Base-by-base conservation (phyloP, 1,284 basidiomycete species). In the Tilletia horrida region DNA sequence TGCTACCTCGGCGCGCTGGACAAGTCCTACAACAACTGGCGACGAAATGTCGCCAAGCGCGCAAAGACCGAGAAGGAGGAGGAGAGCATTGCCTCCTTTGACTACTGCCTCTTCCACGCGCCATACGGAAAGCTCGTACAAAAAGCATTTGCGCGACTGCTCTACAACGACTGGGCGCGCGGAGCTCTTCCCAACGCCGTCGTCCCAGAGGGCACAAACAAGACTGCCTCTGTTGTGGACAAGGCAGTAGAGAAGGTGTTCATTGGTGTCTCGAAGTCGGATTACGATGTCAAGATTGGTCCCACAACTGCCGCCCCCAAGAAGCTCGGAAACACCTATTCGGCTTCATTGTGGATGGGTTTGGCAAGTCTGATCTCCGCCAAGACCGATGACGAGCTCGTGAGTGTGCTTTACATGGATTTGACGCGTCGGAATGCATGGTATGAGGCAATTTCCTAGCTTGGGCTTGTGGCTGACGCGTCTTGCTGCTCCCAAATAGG, bases 51-150 rank as follows among this genome's bases (percentile, higher is more conserved):
- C 66, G 88, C 88, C 55, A 89, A 87, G 82, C 64, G 72, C 31
- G 69, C 69, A 44, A 66, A 71, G n/a, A 70, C 70, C 43, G 67
- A 64, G 50, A 73, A 74, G 45, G 72, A 77, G 35, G 66, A 74
- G 57, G 68, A 91, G 84, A 90, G 89, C 50, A 86, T 93, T 50
- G 88, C 88, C 69, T 87, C 89, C 79, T 87, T 93, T 81, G 92
- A 96, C 85, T 95, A 91, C 82, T 87, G 90, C 71, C 88, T 94
- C 80, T 92, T 95, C 87, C 86, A 87, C 73, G 74, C 64, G 67
- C 95, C 95, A 0, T 98, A 97, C 84, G 93, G 93, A 84, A 98
- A 98, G 86, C 91, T 97, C 82, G 93, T 96, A 62, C 91, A 96
- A 84, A 98, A 97, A 85, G 93, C 91, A 55, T 90, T 94, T 83